Evolutionary conservation across 257 asterid species (phyloP).

Genomic region (Fraxinus quadrangulata): DNA sequence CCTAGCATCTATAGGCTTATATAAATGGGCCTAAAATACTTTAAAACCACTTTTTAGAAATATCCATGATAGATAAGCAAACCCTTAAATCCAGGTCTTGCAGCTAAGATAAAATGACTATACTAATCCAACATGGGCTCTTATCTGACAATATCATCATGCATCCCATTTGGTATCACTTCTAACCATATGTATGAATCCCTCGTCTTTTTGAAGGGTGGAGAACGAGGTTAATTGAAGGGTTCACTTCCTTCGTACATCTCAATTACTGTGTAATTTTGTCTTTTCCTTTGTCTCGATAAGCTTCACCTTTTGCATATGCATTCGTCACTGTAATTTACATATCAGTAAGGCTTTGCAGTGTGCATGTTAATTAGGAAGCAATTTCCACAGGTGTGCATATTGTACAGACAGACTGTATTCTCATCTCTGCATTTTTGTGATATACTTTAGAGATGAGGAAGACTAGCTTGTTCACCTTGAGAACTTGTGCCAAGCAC

Average conservation of each 20-base stretch:
- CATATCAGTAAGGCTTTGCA: not conserved
- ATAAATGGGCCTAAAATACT: not conserved
- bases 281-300: not conserved
- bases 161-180: not conserved
- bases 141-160: not conserved
- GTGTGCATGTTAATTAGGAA: not conserved
- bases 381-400: not conserved
- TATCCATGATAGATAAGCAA: not conserved
- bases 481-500: constrained; percentile 1
- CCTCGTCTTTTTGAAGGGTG: not conserved
- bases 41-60: not conserved
- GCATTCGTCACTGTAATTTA: not conserved
- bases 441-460: not conserved
- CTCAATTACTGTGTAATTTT: not conserved
- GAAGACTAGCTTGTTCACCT: not conserved
- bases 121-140: not conserved
- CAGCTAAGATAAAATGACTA: not conserved
- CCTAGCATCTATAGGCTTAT: not conserved
- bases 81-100: not conserved
- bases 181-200: not conserved
- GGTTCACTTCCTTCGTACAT: not conserved
- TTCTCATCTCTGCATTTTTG: not conserved
- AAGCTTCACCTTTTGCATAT: not conserved
- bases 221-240: not conserved
- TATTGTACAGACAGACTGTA: not conserved